Conservation (phyloP, 352 stramenopile genomes). For the Phytopythium aichiense region DNA sequence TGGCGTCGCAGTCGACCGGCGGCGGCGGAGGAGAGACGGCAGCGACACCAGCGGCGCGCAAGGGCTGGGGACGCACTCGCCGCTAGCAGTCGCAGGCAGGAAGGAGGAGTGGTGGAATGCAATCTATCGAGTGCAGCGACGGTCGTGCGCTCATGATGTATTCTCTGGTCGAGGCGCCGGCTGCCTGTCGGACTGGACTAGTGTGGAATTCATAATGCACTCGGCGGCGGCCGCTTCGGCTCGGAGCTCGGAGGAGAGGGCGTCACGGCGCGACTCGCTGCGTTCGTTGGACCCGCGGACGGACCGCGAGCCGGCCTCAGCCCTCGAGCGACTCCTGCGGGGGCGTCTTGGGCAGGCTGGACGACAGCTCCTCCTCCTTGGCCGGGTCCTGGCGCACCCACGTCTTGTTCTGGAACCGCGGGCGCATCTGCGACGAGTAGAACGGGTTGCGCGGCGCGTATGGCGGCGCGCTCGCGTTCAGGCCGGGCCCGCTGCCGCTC, state of each 20-base stretch:
- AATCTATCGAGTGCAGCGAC: not conserved
- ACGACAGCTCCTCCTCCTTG: conserved; percentile 71
- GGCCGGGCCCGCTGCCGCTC: conserved; percentile 4
- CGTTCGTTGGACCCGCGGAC: too few species aligned
- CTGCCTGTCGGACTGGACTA: not conserved
- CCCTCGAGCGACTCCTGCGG: conserved; percentile 48
- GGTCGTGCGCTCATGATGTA: not conserved
- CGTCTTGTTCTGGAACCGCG: conserved; percentile 86
- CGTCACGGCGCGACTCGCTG: not conserved
- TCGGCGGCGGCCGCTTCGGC: not conserved
- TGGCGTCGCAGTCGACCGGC: conserved; percentile 43
- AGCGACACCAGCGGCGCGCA: conserved; percentile 31
- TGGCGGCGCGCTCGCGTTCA: conserved; percentile 30
- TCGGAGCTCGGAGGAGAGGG: not conserved
- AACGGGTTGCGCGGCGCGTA: conserved; percentile 66
- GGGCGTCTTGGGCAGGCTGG: conserved; percentile 72
- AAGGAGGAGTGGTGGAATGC: not conserved
- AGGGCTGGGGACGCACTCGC: conserved; percentile 64
- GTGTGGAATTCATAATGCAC: conserved; percentile 1
- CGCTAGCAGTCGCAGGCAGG: conserved; percentile 18
- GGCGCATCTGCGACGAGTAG: conserved; percentile 67
- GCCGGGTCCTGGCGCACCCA: conserved; percentile 73
- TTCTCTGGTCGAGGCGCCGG: not conserved
- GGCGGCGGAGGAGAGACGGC: conserved; percentile 7
- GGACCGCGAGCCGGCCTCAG: not conserved